Evolutionary conservation across 2,329 filamentous ascomycete species (phyloP), one percentile per base, ranked within the genome.

Genomic region (Xylaria sp.): DNA sequence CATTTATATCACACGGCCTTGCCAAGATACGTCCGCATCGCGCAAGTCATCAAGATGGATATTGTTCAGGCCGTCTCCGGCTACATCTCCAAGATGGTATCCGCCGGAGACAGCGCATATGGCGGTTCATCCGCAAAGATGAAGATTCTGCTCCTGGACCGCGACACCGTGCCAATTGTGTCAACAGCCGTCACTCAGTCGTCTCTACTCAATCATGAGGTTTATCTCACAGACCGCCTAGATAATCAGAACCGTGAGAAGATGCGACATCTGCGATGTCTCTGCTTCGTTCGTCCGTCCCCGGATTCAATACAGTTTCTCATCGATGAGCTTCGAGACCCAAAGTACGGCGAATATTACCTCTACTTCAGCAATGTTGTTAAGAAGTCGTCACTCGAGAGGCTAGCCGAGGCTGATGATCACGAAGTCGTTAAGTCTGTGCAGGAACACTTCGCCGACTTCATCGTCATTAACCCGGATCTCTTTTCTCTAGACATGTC

Each of bases 361-460:
- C 88, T 99, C 65, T 98, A 97, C 81, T 97, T 99, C 81, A 98
- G 94, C 84, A 99, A 99, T 79, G 92, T 99, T 68, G 91, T 96
- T 77, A 97, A 97, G 81, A 99, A 99, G 82, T 98, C 96, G 1
- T 93, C 95, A 0, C 85, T 99, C 27, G 96, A 99, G 80, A 89
- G 96, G 51, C 85, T 99, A 51, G 96, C 96, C 40, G 97, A 99
- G 84, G 94, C 96, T 29, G 96, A 99, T 79, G 94, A 98, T 75
- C 94, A 99, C 78, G 97, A 99, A 81, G 93, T 99, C 42, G 95
- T 99, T 72, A 97, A 94, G 78, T 86, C 90, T 13, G 92, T 99
- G 0, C 94, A 98, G 78, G 96, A 99, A 81, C 93, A 97, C 79
- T 99, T 98, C 80, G 94, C 95, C 70, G 96, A 99, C 79, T 99